Conservation (phyloP, 2,329 filamentous ascomycete species). For the Leptographium galeiforme region DNA sequence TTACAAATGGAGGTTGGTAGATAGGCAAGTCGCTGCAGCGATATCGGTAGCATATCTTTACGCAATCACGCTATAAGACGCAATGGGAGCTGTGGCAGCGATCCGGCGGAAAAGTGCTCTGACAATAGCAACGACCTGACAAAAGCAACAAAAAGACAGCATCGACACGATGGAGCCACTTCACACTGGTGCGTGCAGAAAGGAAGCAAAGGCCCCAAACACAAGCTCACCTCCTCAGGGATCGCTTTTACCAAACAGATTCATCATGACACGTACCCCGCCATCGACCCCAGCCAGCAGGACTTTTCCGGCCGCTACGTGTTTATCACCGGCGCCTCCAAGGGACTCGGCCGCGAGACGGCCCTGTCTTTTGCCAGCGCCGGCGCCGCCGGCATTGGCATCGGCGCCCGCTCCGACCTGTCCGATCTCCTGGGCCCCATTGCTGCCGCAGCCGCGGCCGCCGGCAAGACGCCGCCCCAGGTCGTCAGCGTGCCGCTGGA, state of each 20-base stretch:
- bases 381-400: slow-evolving; percentile 31
- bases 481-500: slow-evolving; percentile 19
- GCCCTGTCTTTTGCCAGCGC: slow-evolving; percentile 33
- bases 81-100: too few species aligned
- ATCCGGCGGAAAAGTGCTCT: too few species aligned
- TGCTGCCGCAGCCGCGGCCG: slow-evolving; percentile 18
- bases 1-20: too few species aligned
- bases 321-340: slow-evolving; percentile 15
- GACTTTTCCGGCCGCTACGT: slow-evolving; percentile 14
- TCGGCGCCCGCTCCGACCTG: slow-evolving; percentile 37
- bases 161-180: too few species aligned
- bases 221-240: neutral
- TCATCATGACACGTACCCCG: slow-evolving; percentile 20
- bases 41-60: too few species aligned
- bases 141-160: too few species aligned
- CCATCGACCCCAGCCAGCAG: slow-evolving; percentile 10
- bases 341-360: slow-evolving; percentile 14
- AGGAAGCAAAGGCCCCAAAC: neutral
- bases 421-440: slow-evolving; percentile 23
- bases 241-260: slow-evolving; percentile 9
- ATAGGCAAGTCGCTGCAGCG: too few species aligned
- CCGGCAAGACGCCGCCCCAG: slow-evolving; percentile 15
- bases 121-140: too few species aligned
- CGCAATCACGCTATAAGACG: too few species aligned
- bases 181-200: too few species aligned